Evolutionary conservation across 2,329 filamentous ascomycete genomes (phyloP).

Genomic region (Rhexocercosporidium sp.): DNA sequence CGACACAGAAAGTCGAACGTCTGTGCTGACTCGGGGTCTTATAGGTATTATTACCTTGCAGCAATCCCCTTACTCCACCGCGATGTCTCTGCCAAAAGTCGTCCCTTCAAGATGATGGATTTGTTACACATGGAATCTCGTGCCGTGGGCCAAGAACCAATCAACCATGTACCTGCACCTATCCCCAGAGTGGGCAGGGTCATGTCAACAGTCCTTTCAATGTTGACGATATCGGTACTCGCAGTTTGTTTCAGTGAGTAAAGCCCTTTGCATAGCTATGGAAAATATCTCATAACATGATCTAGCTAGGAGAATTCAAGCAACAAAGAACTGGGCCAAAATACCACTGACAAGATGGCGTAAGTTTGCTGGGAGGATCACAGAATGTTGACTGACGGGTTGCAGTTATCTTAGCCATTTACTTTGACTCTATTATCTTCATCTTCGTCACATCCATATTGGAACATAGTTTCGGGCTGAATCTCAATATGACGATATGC

Average conservation of each 20-base stretch:
- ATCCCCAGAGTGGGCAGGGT: constrained; percentile 43
- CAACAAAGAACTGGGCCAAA: constrained; percentile 22
- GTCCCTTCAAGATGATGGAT: constrained; percentile 14
- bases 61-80: background rate
- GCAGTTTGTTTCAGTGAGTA: constrained; percentile 29
- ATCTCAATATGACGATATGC: constrained; percentile 55
- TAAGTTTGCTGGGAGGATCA: constrained; percentile 6
- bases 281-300: background rate
- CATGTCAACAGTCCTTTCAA: constrained; percentile 23
- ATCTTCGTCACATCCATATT: constrained; percentile 61
- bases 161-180: constrained; percentile 31
- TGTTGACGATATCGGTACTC: constrained; percentile 25
- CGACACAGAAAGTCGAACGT: background rate
- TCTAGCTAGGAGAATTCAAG: constrained; percentile 22
- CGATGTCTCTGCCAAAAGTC: background rate
- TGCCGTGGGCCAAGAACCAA: constrained; percentile 1
- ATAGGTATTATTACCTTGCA: constrained; percentile 1
- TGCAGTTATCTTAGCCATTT: constrained; percentile 52
- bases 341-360: constrained; percentile 32
- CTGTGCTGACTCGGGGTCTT: constrained; percentile 11
- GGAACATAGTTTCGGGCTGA: constrained; percentile 61
- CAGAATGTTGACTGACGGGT: constrained; percentile 2
- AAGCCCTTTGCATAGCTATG: background rate
- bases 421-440: constrained; percentile 63
- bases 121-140: background rate